phyloP scores from a whole-genome alignment of 78 protist species.

The Isochrysis galbana region DNA sequence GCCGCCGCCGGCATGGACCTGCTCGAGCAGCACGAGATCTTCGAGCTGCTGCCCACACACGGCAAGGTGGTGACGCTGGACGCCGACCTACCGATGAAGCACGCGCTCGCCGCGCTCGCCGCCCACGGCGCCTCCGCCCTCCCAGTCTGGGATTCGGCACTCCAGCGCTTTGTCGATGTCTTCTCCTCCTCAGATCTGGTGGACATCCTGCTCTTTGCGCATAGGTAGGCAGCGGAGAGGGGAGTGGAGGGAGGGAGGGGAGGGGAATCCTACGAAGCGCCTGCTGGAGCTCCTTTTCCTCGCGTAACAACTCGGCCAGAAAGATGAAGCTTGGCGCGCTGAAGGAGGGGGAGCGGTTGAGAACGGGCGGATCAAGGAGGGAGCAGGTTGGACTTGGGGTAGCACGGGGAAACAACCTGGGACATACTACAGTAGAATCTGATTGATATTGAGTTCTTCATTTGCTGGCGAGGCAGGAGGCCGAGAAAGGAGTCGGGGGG shows the following conservation, averaged over 20 bases:
- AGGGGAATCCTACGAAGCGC: background rate
- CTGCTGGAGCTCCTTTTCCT: background rate
- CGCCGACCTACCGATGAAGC: slow-evolving; percentile 14
- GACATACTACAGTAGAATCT: too few relatives aligned
- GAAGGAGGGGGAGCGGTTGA: too few relatives aligned
- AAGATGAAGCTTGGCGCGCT: too few relatives aligned
- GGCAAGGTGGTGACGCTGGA: slow-evolving; percentile 22
- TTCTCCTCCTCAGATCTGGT: background rate
- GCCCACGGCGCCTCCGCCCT: background rate
- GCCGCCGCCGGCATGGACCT: too few relatives aligned
- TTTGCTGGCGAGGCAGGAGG: too few relatives aligned
- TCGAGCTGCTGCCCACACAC: slow-evolving; percentile 1
- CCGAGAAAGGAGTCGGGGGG: too few relatives aligned
- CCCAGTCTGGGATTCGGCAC: background rate
- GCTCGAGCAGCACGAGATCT: background rate
- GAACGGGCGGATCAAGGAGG: too few relatives aligned
- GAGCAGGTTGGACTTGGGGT: too few relatives aligned
- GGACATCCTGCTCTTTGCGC: slow-evolving; percentile 7
- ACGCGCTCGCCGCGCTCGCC: slow-evolving; percentile 23
- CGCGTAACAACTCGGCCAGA: background rate
- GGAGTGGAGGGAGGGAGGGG: background rate
- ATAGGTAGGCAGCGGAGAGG: background rate
- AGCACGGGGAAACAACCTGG: too few relatives aligned
- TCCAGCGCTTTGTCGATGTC: background rate
- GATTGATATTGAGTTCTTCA: too few relatives aligned